phyloP scores from a whole-genome alignment of 345 rosid species.

The Erysimum cheiranthoides region DNA sequence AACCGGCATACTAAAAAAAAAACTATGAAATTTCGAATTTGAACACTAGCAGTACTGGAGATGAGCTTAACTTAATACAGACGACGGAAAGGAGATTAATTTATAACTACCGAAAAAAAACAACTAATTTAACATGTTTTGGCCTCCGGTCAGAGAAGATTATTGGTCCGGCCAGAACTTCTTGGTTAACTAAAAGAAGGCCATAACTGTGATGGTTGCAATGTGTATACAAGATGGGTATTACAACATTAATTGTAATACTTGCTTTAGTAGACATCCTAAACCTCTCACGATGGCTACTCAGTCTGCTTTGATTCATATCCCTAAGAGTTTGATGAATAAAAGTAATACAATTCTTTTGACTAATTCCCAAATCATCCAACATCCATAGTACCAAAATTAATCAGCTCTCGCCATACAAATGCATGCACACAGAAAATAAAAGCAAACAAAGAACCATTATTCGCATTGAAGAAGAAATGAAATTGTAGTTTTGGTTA shows the following conservation, averaged over 20 bases:
- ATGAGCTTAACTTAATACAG: not conserved
- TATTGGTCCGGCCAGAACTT: not conserved
- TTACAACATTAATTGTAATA: no score
- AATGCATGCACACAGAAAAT: no score
- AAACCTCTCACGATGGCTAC: not conserved
- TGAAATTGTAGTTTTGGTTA: slow-evolving; percentile 2
- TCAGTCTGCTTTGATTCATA: not conserved
- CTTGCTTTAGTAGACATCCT: not conserved
- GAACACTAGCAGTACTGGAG: not conserved
- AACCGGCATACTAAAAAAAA: not conserved
- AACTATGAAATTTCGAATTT: not conserved
- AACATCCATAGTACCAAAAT: not conserved
- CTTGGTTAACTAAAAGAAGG: not conserved
- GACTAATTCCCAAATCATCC: not conserved
- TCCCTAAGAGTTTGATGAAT: not conserved
- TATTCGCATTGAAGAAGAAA: not conserved
- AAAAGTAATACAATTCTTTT: not conserved
- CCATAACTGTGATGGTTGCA: not conserved
- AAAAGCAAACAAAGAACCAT: not conserved
- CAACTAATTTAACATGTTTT: not conserved
- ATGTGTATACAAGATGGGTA: not conserved
- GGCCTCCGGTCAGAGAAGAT: not conserved
- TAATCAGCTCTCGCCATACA: not conserved
- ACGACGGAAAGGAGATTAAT: no score
- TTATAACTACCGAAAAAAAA: not conserved